Percentiles rank a stretch among this genome's conserved stretches.
These are phyloP conservation scores for Stereocaulon alpinum DNA, from an alignment of 495 filamentous ascomycete genomes.

Conservation along the genomic window DNA sequence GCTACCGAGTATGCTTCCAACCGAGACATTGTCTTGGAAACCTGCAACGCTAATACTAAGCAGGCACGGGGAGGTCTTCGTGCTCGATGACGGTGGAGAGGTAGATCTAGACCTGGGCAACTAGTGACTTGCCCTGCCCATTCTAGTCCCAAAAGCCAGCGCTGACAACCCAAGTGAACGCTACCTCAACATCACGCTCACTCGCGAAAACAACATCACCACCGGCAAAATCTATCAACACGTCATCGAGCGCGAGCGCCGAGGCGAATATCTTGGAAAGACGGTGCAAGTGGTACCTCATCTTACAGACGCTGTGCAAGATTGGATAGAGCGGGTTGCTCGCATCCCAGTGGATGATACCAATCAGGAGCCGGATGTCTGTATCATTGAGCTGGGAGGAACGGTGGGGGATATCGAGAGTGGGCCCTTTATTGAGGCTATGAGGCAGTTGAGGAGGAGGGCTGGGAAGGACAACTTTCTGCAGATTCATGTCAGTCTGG, in stretches of 20 bases:
- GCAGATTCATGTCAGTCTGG: constrained; percentile 72
- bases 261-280: constrained; percentile 78
- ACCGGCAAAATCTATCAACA: constrained; percentile 90
- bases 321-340: constrained; percentile 85
- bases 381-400: constrained; percentile 67
- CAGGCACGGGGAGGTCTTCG: constrained; percentile 62
- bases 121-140: constrained; percentile 37
- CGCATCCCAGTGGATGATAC: constrained; percentile 81
- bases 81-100: constrained; percentile 68
- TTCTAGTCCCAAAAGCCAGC: background rate
- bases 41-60: background rate
- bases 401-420: constrained; percentile 89
- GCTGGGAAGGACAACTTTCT: constrained; percentile 68
- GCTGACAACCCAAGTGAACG: constrained; percentile 41
- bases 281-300: constrained; percentile 95
- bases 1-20: constrained; percentile 70
- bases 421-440: constrained; percentile 78
- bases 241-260: constrained; percentile 70
- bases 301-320: constrained; percentile 79
- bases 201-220: constrained; percentile 80
- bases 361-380: constrained; percentile 68
- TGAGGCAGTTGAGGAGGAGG: constrained; percentile 62
- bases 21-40: background rate
- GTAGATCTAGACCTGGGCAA: constrained; percentile 91
- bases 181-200: constrained; percentile 62